A percentile compares a stretch with the other conserved stretches of the same genome.
phyloP scores from a whole-genome alignment of 1,284 basidiomycete species.

The Malassezia yamatoensis region DNA sequence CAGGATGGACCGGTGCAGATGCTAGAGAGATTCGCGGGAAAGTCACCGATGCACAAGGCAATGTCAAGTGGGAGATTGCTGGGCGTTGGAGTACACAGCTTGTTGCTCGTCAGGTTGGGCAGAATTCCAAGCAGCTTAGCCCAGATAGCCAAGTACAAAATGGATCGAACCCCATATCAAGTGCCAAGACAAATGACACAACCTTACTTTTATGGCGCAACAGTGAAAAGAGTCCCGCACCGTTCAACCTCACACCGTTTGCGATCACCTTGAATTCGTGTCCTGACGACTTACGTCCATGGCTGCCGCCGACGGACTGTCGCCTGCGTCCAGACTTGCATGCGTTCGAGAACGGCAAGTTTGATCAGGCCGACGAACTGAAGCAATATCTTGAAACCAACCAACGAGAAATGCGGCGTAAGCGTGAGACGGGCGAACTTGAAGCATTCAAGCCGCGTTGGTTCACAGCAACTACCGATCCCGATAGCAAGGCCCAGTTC shows the following conservation, averaged over 20 bases:
- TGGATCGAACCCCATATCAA: conserved; percentile 41
- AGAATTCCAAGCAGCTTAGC: conserved; percentile 59
- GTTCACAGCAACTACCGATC: conserved; percentile 41
- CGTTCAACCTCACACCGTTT: conserved; percentile 78
- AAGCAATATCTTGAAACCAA: conserved; percentile 78
- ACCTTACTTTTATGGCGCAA: conserved; percentile 78
- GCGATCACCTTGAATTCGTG: conserved; percentile 76
- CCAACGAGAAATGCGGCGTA: conserved; percentile 67
- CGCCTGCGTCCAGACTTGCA: conserved; percentile 83
- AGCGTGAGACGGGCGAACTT: conserved; percentile 65
- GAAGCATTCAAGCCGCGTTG: conserved; percentile 65
- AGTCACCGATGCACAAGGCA: conserved; percentile 62
- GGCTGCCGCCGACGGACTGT: conserved; percentile 82
- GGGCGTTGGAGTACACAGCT: conserved; percentile 93
- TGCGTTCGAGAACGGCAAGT: conserved; percentile 84
- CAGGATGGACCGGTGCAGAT: conserved; percentile 84
- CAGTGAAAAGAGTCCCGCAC: conserved; percentile 56
- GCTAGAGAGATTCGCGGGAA: conserved; percentile 83
- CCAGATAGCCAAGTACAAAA: conserved; percentile 55
- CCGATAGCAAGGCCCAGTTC: conserved; percentile 33
- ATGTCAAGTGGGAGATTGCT: conserved; percentile 74
- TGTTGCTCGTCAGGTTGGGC: conserved; percentile 64
- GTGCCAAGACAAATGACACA: conserved; percentile 52
- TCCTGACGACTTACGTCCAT: conserved; percentile 63
- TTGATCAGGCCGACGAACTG: conserved; percentile 76